phyloP scores from a whole-genome alignment of 1,284 basidiomycete genomes.

The Leccinum griseonigrum region DNA sequence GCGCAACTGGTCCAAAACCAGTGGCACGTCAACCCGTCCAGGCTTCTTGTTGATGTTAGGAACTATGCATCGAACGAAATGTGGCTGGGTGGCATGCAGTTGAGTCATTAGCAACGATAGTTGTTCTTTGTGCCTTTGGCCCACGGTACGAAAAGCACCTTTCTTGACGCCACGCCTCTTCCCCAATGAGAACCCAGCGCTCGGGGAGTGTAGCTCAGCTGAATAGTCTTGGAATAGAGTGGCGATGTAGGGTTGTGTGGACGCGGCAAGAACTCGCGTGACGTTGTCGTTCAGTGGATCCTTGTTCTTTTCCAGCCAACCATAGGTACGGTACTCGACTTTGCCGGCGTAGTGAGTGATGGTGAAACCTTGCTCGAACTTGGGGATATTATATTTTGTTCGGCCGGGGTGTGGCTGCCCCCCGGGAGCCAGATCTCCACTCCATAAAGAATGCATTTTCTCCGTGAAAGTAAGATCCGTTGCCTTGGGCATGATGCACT shows the following conservation, averaged over 20 bases:
- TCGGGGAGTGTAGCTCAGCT: slow-evolving; percentile 33
- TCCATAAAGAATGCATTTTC: slow-evolving; percentile 82
- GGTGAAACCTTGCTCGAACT: slow-evolving; percentile 94
- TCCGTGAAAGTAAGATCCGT: slow-evolving; percentile 94
- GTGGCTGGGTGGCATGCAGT: slow-evolving; percentile 92
- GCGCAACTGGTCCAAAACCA: slow-evolving; percentile 94
- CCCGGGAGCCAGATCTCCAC: slow-evolving; percentile 41
- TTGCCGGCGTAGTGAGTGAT: slow-evolving; percentile 96
- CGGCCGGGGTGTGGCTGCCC: slow-evolving; percentile 71
- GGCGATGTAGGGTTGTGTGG: slow-evolving; percentile 81
- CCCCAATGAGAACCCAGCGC: slow-evolving; percentile 48
- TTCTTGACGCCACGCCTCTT: slow-evolving; percentile 87
- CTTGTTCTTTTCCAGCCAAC: slow-evolving; percentile 99
- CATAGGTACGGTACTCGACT: slow-evolving; percentile 94
- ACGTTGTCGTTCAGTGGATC: slow-evolving; percentile 98
- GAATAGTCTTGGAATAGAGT: slow-evolving; percentile 84
- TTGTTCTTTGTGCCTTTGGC: slow-evolving; percentile 96
- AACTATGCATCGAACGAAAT: slow-evolving; percentile 98
- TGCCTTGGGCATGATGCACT: slow-evolving; percentile 99
- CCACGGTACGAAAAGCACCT: slow-evolving; percentile 96
- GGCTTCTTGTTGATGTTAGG: slow-evolving; percentile 94
- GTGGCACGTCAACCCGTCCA: slow-evolving; percentile 87
- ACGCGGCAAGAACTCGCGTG: slow-evolving; percentile 83
- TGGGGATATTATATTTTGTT: slow-evolving; percentile 81
- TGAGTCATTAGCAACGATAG: slow-evolving; percentile 90